phyloP scores from a whole-genome alignment of 2,329 filamentous ascomycete species.

The Didymella arachidicola region DNA sequence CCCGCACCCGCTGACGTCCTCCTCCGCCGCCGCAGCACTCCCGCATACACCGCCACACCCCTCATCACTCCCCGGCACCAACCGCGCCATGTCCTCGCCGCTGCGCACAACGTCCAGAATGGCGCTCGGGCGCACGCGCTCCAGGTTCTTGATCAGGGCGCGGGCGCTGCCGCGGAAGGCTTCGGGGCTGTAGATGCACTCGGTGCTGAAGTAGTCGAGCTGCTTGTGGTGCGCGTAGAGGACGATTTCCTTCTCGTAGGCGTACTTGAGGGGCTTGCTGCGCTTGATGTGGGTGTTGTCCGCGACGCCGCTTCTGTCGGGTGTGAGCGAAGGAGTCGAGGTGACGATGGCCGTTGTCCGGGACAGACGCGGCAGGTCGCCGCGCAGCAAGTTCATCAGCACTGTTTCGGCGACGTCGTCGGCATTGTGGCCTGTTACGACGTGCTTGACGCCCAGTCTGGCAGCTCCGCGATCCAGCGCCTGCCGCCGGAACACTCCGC shows the following conservation, averaged over 20 bases:
- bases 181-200: slow-evolving; percentile 98
- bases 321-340: slow-evolving; percentile 50
- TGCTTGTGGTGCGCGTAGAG: slow-evolving; percentile 97
- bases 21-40: slow-evolving; percentile 61
- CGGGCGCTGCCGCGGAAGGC: slow-evolving; percentile 93
- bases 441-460: slow-evolving; percentile 85
- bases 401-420: slow-evolving; percentile 98
- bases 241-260: slow-evolving; percentile 99
- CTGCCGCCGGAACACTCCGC: slow-evolving; percentile 93
- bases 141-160: slow-evolving; percentile 91
- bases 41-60: slow-evolving; percentile 42
- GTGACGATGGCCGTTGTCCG: slow-evolving; percentile 90
- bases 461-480: slow-evolving; percentile 92
- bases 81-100: slow-evolving; percentile 91
- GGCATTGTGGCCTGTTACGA: slow-evolving; percentile 96
- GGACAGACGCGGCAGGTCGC: slow-evolving; percentile 85
- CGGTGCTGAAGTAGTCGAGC: slow-evolving; percentile 96
- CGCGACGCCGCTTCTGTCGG: slow-evolving; percentile 57
- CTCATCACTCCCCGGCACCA: slow-evolving; percentile 69
- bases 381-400: slow-evolving; percentile 93
- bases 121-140: slow-evolving; percentile 89
- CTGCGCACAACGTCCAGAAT: slow-evolving; percentile 94
- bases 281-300: slow-evolving; percentile 82
- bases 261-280: slow-evolving; percentile 96
- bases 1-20: slow-evolving; percentile 76